Evolutionary conservation across 129 eudicot species (phyloP).

Genomic region (Apium graveolens): DNA sequence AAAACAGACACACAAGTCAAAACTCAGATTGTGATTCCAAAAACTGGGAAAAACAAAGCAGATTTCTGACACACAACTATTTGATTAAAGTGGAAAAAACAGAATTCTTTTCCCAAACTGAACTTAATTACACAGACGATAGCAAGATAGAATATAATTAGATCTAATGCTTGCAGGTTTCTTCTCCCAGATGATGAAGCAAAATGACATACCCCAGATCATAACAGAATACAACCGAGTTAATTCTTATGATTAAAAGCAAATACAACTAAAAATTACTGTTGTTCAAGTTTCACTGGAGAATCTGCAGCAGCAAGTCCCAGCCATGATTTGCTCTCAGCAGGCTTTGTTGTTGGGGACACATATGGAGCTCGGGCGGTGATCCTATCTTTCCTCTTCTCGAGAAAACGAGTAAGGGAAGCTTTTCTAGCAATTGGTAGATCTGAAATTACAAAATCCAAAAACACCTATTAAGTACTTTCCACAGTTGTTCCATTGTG

Average conservation of each 20-base stretch:
- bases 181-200: neutral
- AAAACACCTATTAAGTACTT: neutral
- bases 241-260: neutral
- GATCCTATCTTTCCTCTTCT: conserved; percentile 40
- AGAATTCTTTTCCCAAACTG: neutral
- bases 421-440: conserved; percentile 90
- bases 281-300: conserved; percentile 12
- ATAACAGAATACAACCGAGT: neutral
- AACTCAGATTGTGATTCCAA: neutral
- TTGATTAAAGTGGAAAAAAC: neutral
- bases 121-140: neutral
- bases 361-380: too few relatives aligned
- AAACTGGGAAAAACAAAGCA: neutral
- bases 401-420: conserved; percentile 76
- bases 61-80: neutral
- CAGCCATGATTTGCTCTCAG: conserved; percentile 45
- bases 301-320: conserved; percentile 44
- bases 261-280: neutral
- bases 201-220: neutral
- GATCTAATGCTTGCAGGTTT: neutral
- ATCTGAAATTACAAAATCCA: conserved; percentile 29
- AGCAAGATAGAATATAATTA: neutral
- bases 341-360: too few relatives aligned
- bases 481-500: neutral
- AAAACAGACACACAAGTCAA: neutral